Base-by-base conservation (phyloP, 192 early-diverging fungal species). In the Gryganskiella cystojenkinii region DNA sequence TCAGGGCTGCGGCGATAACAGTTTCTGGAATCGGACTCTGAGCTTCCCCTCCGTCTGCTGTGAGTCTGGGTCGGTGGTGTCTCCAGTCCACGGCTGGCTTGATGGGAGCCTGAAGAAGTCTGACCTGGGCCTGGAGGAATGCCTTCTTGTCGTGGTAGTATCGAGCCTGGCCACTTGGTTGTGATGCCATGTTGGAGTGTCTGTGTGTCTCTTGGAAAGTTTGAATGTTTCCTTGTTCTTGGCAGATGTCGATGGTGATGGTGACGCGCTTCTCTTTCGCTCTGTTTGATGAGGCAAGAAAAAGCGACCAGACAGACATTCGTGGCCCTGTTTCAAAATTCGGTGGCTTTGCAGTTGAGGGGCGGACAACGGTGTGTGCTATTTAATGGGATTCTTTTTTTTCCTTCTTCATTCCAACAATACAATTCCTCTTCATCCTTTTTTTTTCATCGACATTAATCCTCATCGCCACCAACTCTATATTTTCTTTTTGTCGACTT, bases 111-210 rank as follows among this genome's bases (percentile, higher is more conserved):
- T 76, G 64, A 0, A 76, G 46, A 6, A 76, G 65, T 6, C 73
- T 43, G 22, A 76, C 58, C 25, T 76, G 73, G 3, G 73, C 47
- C 17, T 50, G 46, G 35, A 76, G 55, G 43, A 76, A 76, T 1
- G 59, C 65, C 60, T 76, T 76, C 55, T 76, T 76, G 65, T 76
- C 73, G 10, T 76, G 73, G 33, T 76, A 76, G 44, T 76, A 76
- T 7, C 73, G 59, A 13, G 52, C 73, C 46, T 76, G 73, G 13
- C 73, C 58, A 14, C 51, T 37, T 14, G 43, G 28, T 31, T 20
- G 15, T 22, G 8, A 20, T 17, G 50, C 33, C 71, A 75, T 71
- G 45, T 14, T 37, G 40, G 28, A 19, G 49, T 53, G 28, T 24
- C 4, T 35, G 47, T 19, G 11, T 24, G n/a, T 34, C 2, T 14